Evolutionary conservation across 2,329 filamentous ascomycete genomes (phyloP).

Genomic region (Dactylellina parvicollis): DNA sequence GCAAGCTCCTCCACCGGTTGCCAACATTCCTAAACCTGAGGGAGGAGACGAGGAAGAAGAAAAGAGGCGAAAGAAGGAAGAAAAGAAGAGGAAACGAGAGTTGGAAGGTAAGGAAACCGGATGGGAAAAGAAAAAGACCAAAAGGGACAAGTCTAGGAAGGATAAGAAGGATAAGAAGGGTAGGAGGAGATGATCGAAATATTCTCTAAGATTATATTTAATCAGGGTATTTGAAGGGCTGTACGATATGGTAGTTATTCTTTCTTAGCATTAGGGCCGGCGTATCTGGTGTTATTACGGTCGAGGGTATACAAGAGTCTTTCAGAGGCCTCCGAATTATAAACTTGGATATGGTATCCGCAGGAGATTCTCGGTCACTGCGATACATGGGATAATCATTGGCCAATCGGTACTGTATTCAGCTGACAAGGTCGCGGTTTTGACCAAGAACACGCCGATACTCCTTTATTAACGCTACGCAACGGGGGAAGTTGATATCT

Average conservation of each 20-base stretch:
- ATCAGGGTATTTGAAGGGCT: background rate
- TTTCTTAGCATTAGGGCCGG: slow-evolving; percentile 58
- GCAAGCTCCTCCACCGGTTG: slow-evolving; percentile 39
- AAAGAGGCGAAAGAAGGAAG: slow-evolving; percentile 55
- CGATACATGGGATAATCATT: too few species aligned
- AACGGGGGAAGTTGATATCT: background rate
- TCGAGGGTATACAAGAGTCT: slow-evolving; percentile 59
- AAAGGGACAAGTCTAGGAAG: slow-evolving; percentile 55
- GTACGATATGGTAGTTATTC: slow-evolving; percentile 25
- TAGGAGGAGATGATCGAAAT: slow-evolving; percentile 29
- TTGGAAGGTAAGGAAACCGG: slow-evolving; percentile 52
- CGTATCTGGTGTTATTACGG: slow-evolving; percentile 58
- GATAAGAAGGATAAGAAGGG: slow-evolving; percentile 51
- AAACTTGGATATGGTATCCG: too few species aligned
- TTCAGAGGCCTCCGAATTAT: too few species aligned
- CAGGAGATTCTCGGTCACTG: too few species aligned
- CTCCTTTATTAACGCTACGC: too few species aligned
- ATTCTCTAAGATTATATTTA: too few species aligned
- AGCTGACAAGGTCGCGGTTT: too few species aligned
- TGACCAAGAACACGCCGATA: background rate
- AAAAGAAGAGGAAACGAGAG: slow-evolving; percentile 59
- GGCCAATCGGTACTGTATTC: too few species aligned
- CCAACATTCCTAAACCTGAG: too few species aligned
- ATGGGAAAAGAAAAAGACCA: slow-evolving; percentile 58
- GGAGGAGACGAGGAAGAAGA: slow-evolving; percentile 56